phyloP scores from a whole-genome alignment of 1,139 yeast genomes.

The Petasospora fabianii region DNA sequence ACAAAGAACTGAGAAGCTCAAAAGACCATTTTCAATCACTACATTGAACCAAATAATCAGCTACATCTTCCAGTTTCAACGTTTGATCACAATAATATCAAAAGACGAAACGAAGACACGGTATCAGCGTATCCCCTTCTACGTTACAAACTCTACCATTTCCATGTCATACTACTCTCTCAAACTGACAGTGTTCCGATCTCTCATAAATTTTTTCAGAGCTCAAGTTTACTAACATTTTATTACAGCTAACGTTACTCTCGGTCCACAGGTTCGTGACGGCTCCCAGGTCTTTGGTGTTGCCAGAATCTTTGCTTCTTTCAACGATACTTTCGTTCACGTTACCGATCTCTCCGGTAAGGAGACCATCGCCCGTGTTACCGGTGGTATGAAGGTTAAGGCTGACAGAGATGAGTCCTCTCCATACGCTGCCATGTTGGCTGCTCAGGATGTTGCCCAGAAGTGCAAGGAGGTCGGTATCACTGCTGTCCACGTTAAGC shows the following conservation, averaged over 20 bases:
- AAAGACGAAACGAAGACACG: no score
- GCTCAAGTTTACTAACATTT: constrained; percentile 15
- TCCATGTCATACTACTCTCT: no score
- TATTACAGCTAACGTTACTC: constrained; percentile 58
- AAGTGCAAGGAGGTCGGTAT: constrained; percentile 99
- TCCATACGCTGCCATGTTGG: constrained; percentile 99
- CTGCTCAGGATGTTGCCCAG: constrained; percentile 99
- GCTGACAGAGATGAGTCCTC: constrained; percentile 99
- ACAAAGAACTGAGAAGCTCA: no score
- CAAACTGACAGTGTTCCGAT: no score
- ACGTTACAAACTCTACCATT: no score
- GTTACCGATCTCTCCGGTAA: constrained; percentile 99
- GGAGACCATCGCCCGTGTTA: constrained; percentile 99
- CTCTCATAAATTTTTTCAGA: background rate
- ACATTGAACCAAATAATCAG: no score
- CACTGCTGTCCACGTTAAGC: constrained; percentile 98
- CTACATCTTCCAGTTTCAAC: no score
- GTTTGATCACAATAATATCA: no score
- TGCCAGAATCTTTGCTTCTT: constrained; percentile 99
- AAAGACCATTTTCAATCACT: no score
- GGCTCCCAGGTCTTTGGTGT: constrained; percentile 99
- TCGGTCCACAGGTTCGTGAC: constrained; percentile 87
- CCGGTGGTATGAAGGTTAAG: constrained; percentile 99
- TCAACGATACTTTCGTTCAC: constrained; percentile 99
- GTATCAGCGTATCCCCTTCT: no score